Conservation (phyloP, 2,329 filamentous ascomycete genomes). For the Ceratocystis papillata region DNA sequence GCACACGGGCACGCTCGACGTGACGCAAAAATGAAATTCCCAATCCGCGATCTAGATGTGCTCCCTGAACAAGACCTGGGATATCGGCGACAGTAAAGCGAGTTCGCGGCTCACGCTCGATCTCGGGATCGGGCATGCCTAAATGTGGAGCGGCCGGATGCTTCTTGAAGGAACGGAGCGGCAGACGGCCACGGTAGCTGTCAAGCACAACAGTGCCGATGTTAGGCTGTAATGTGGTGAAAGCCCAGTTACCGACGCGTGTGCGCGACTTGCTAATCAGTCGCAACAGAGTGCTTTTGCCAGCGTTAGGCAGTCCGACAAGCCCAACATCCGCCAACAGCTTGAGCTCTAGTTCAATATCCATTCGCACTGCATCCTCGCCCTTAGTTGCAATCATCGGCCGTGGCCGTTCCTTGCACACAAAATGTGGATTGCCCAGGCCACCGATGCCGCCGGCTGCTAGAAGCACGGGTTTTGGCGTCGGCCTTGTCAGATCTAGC, state of each 20-base stretch:
- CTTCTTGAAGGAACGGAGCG: slow-evolving; percentile 29
- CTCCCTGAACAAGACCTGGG: slow-evolving; percentile 82
- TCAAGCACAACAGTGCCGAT: slow-evolving; percentile 94
- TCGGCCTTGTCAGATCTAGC: slow-evolving; percentile 63
- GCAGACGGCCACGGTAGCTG: slow-evolving; percentile 58
- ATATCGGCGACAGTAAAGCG: slow-evolving; percentile 94
- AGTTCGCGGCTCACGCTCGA: slow-evolving; percentile 35
- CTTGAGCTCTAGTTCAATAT: slow-evolving; percentile 82
- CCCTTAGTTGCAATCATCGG: slow-evolving; percentile 86
- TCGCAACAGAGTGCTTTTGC: slow-evolving; percentile 84
- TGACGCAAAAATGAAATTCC: slow-evolving; percentile 88
- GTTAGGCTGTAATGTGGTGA: slow-evolving; percentile 89
- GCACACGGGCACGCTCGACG: slow-evolving; percentile 82
- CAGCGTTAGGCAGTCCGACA: slow-evolving; percentile 89
- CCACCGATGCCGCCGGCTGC: slow-evolving; percentile 82
- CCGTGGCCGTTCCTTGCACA: slow-evolving; percentile 58
- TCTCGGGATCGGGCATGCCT: slow-evolving; percentile 35
- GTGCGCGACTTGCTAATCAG: slow-evolving; percentile 81
- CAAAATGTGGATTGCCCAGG: slow-evolving; percentile 86
- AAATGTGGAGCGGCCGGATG: slow-evolving; percentile 30
- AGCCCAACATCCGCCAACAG: slow-evolving; percentile 89
- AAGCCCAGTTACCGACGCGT: slow-evolving; percentile 87
- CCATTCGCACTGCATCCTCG: slow-evolving; percentile 65
- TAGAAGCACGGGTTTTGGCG: slow-evolving; percentile 72
- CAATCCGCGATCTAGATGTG: slow-evolving; percentile 81